Conservation (phyloP, 164 flowering plant species). For the Tinospora cordifolia region DNA sequence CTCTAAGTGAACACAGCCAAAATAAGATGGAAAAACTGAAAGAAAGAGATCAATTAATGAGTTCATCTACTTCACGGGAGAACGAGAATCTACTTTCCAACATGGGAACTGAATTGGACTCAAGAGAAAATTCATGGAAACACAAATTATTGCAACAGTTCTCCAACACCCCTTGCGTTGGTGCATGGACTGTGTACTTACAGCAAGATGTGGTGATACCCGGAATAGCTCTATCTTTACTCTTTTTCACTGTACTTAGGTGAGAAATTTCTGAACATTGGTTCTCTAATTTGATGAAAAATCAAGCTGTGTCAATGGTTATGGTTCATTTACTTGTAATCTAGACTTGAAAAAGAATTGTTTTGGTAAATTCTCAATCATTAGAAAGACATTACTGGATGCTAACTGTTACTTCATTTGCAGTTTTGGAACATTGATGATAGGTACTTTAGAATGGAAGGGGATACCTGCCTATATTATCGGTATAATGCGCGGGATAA, state of each 20-base stretch:
- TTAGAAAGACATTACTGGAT: not conserved
- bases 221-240: slow-evolving; percentile 66
- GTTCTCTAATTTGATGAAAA: not conserved
- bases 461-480: slow-evolving; percentile 73
- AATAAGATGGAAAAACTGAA: slow-evolving; percentile 23
- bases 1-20: slow-evolving; percentile 38
- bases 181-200: slow-evolving; percentile 65
- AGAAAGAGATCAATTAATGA: slow-evolving; percentile 15
- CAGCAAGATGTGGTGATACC: slow-evolving; percentile 69
- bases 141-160: slow-evolving; percentile 17
- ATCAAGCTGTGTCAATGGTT: not conserved
- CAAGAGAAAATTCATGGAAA: slow-evolving; percentile 14
- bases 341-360: not conserved
- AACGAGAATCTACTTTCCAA: slow-evolving; percentile 16
- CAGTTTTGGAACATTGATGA: slow-evolving; percentile 93
- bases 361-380: not conserved
- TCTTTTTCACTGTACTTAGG: slow-evolving; percentile 85
- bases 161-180: slow-evolving; percentile 31
- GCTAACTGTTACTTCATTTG: slow-evolving; percentile 1
- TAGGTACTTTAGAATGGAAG: slow-evolving; percentile 74
- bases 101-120: slow-evolving; percentile 12
- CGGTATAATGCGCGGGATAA: slow-evolving; percentile 75
- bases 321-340: not conserved
- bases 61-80: slow-evolving; percentile 16
- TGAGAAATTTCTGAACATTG: slow-evolving; percentile 15